phyloP scores from a whole-genome alignment of 2,329 filamentous ascomycete genomes.

The Aspergillus carbonarius region DNA sequence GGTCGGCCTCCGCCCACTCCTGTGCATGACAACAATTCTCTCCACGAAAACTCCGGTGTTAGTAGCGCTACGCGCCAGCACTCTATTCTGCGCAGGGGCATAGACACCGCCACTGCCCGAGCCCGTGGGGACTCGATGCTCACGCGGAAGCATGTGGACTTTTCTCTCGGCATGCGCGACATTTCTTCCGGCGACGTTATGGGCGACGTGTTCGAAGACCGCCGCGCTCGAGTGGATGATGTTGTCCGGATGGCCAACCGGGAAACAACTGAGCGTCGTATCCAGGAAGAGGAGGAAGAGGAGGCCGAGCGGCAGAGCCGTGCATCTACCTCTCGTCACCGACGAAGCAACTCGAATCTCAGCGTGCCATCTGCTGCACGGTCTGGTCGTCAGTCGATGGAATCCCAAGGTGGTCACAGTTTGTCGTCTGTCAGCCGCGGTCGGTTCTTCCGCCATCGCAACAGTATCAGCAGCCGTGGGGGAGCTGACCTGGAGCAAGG shows the following conservation, averaged over 20 bases:
- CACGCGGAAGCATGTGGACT: constrained; percentile 65
- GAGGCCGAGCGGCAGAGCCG: constrained; percentile 30
- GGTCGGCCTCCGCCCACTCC: constrained; percentile 41
- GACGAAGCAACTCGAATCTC: constrained; percentile 23
- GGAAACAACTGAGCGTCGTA: constrained; percentile 40
- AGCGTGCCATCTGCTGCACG: constrained; percentile 22
- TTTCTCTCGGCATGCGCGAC: constrained; percentile 66
- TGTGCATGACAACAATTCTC: constrained; percentile 17
- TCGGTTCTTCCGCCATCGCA: constrained; percentile 60
- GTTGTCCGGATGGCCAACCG: constrained; percentile 41
- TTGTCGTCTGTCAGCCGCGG: constrained; percentile 53
- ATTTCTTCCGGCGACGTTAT: constrained; percentile 59
- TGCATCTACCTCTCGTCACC: constrained; percentile 28
- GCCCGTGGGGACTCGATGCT: constrained; percentile 58
- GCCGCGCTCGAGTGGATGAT: constrained; percentile 42
- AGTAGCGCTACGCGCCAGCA: constrained; percentile 36
- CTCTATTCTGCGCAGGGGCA: constrained; percentile 57
- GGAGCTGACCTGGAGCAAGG: constrained; percentile 49
- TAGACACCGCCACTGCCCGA: constrained; percentile 44
- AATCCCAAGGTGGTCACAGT: constrained; percentile 32
- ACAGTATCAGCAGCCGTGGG: constrained; percentile 27
- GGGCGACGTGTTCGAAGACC: constrained; percentile 65
- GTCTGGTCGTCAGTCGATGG: constrained; percentile 29
- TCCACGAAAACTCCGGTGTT: constrained; percentile 33
- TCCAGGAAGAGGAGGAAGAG: constrained; percentile 38